Conservation (phyloP, 116 monocot genomes). For the Cymodocea nodosa region DNA sequence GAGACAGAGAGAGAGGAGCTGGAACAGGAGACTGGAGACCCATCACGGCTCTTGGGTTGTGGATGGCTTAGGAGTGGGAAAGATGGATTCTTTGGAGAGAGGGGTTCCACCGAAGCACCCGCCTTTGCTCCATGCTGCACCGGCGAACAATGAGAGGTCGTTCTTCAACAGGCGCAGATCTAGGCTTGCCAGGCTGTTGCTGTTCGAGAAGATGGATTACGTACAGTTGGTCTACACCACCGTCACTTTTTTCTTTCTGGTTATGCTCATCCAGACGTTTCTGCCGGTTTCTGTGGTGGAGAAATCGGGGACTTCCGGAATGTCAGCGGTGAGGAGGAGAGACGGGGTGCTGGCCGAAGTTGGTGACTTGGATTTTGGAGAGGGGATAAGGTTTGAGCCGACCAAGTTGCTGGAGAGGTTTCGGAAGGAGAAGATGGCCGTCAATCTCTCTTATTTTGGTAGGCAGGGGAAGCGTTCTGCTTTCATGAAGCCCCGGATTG, state of each 20-base stretch:
- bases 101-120: conserved; percentile 31
- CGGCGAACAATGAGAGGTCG: conserved; percentile 17
- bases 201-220: conserved; percentile 84
- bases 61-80: background rate
- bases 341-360: conserved; percentile 13
- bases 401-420: conserved; percentile 58
- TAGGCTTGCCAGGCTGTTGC: conserved; percentile 55
- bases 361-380: conserved; percentile 62
- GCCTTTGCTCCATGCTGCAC: conserved; percentile 22
- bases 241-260: conserved; percentile 70
- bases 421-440: conserved; percentile 48
- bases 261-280: conserved; percentile 71
- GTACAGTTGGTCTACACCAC: conserved; percentile 65
- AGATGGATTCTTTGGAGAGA: conserved; percentile 57
- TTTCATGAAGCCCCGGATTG: conserved; percentile 50
- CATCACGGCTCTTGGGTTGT: too few species aligned
- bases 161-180: conserved; percentile 67
- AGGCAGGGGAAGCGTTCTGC: conserved; percentile 28
- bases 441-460: conserved; percentile 23
- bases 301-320: conserved; percentile 12
- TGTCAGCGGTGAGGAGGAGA: background rate
- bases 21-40: too few species aligned
- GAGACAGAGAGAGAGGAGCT: background rate
- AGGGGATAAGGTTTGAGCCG: conserved; percentile 72
- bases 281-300: conserved; percentile 60